Percentiles rank a stretch among this genome's conserved stretches.
These are phyloP conservation scores for Leptographium galeiforme DNA, from an alignment of 2,329 filamentous ascomycete genomes.

Conservation along the genomic window DNA sequence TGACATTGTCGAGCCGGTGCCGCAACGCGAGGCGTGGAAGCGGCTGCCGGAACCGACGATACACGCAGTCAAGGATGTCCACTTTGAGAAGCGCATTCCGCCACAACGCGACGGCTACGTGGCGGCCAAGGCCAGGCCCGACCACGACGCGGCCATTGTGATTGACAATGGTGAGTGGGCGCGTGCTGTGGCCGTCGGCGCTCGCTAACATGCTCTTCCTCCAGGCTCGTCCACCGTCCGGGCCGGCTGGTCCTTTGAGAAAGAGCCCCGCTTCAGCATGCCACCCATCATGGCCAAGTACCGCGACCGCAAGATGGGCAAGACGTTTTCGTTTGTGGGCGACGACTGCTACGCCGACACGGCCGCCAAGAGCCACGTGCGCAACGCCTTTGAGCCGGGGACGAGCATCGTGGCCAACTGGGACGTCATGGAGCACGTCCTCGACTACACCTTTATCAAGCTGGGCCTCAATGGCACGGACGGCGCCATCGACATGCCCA, in stretches of 20 bases:
- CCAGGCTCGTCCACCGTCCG: conserved; percentile 77
- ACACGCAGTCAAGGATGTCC: conserved; percentile 47
- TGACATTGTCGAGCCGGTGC: conserved; percentile 30
- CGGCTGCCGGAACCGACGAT: conserved; percentile 39
- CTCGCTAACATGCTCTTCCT: background rate
- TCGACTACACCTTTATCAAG: conserved; percentile 93
- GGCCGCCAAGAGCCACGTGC: conserved; percentile 78
- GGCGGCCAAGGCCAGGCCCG: conserved; percentile 43
- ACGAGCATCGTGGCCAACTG: conserved; percentile 91
- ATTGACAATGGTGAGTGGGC: conserved; percentile 75
- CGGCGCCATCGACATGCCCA: conserved; percentile 66
- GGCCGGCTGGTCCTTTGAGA: conserved; percentile 92
- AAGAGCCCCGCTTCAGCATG: conserved; percentile 62
- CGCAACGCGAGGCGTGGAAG: conserved; percentile 26
- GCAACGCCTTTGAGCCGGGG: conserved; percentile 80
- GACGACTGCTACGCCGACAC: conserved; percentile 91
- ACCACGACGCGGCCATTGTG: conserved; percentile 63
- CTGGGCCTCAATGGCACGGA: conserved; percentile 68
- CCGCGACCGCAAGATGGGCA: conserved; percentile 82
- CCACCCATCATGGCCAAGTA: conserved; percentile 92
- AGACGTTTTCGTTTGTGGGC: conserved; percentile 85
- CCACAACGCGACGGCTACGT: conserved; percentile 55
- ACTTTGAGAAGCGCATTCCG: conserved; percentile 42
- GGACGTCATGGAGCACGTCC: conserved; percentile 89
- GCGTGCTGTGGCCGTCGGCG: conserved; percentile 12